Evolutionary conservation across 2,329 filamentous ascomycete species (phyloP).

Genomic region (Aureobasidium mangrovei): DNA sequence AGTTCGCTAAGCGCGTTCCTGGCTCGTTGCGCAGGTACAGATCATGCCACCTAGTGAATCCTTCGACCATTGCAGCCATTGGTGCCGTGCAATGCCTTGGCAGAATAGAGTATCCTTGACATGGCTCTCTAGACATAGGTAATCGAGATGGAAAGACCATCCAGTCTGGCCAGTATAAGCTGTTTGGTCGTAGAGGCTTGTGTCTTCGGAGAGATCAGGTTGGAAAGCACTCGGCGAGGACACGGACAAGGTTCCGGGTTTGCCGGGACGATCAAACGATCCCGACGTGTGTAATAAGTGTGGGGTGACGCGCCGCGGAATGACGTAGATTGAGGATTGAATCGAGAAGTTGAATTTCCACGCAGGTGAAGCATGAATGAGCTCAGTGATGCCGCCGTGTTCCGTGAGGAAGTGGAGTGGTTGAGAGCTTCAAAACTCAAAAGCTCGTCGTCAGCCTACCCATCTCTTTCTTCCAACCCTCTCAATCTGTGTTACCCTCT

Average conservation of each 20-base stretch:
- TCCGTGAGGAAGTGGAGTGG: neutral
- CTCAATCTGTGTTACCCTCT: neutral
- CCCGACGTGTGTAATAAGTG: neutral
- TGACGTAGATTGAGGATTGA: neutral
- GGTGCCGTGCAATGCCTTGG: too few relatives aligned
- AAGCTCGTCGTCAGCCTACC: neutral
- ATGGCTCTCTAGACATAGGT: too few relatives aligned
- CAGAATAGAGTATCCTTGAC: too few relatives aligned
- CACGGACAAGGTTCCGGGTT: neutral
- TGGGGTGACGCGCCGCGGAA: neutral
- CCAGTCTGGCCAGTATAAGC: too few relatives aligned
- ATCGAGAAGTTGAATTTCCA: neutral
- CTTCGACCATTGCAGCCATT: neutral
- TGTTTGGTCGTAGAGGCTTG: too few relatives aligned
- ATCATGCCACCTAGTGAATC: conserved; percentile 5
- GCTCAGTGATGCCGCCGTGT: neutral
- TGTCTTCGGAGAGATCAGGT: too few relatives aligned
- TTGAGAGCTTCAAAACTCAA: conserved; percentile 4
- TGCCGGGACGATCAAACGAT: neutral
- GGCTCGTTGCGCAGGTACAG: neutral
- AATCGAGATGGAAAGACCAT: too few relatives aligned
- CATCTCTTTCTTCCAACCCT: neutral
- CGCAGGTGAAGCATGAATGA: neutral
- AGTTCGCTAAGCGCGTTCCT: neutral
- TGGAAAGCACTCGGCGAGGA: neutral